Evolutionary conservation across 2,329 filamentous ascomycete species (phyloP), one percentile per base, ranked within the genome.

Genomic region (Tricladium varicosporioides): DNA sequence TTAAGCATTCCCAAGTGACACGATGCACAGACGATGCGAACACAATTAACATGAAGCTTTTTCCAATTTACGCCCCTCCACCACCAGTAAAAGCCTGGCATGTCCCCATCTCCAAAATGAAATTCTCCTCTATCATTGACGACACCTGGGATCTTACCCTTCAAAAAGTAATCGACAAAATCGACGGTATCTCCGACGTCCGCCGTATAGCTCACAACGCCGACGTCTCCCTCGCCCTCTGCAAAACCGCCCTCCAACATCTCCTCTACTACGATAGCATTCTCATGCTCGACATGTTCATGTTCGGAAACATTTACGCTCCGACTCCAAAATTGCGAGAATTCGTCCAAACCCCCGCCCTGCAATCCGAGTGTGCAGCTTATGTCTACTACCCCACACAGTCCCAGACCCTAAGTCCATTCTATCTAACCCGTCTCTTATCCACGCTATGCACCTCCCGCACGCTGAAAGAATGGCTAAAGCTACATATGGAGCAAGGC

Each of bases 21-120:
- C 22, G 4, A 3, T 27, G 31, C 32, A 15, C 54, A 92, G 92
- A 96, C 72, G 91, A 96, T 64, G 86, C 91, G 59, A 97, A 96
- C 72, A 96, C 91, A 0, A 86, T 97, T 73, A 96, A 97, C 74
- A 90, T 97, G 81, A 97, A 97, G 75, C 83, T 97, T 50, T 97
- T 97, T 72, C 92, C 91, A 0, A 86, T 90, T 48, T 88, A 93
- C 67, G 80, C 85, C 1, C 83, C 86, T 14, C 92, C 92, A 1
- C 86, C 91, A 0, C 80, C 85, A 2, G 87, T 97, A 54, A 86
- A 88, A 67, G 84, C 89, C 48, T 96, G 91, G 87, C 91, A 97
- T 69, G 94, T 99, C 1, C 94, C 94, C 3, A 83, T 99, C 18
- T 79, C 80, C 65, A 87, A 86, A 71, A 84, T 84, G 69, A 86